phyloP scores from a whole-genome alignment of 2,329 filamentous ascomycete genomes.

The Trichoderma atrobrunneum region DNA sequence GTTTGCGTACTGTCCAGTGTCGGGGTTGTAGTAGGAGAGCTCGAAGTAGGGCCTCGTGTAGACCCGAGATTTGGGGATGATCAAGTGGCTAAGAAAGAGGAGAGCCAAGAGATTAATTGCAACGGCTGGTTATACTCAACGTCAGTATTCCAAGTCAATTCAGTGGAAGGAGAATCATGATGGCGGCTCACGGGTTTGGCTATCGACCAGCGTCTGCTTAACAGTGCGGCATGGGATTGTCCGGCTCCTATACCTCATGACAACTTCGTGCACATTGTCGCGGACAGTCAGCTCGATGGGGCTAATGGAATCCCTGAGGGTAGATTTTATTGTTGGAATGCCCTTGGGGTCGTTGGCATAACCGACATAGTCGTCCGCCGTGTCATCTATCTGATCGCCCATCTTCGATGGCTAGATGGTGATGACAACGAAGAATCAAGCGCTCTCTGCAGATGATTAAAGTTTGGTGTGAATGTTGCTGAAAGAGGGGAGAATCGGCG shows the following conservation, averaged over 20 bases:
- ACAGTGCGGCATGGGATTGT: not conserved
- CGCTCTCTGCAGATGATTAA: not conserved
- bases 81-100: constrained; percentile 74
- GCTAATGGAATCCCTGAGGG: not conserved
- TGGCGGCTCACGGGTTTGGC: not conserved
- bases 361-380: not conserved
- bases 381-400: not conserved
- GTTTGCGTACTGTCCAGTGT: constrained; percentile 66
- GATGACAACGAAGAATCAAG: not conserved
- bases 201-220: constrained; percentile 2
- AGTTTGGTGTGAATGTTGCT: too few species aligned
- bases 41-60: constrained; percentile 83
- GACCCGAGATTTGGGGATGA: constrained; percentile 73
- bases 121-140: constrained; percentile 4
- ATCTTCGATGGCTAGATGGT: not conserved
- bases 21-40: constrained; percentile 75
- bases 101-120: constrained; percentile 74
- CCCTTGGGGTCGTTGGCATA: not conserved
- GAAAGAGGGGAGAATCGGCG: not conserved
- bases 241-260: not conserved
- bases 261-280: not conserved
- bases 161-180: not conserved
- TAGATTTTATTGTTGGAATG: not conserved
- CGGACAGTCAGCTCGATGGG: not conserved
- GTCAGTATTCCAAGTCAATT: not conserved